Conservation (phyloP, 1,284 basidiomycete species). For the Schizophyllum commune region DNA sequence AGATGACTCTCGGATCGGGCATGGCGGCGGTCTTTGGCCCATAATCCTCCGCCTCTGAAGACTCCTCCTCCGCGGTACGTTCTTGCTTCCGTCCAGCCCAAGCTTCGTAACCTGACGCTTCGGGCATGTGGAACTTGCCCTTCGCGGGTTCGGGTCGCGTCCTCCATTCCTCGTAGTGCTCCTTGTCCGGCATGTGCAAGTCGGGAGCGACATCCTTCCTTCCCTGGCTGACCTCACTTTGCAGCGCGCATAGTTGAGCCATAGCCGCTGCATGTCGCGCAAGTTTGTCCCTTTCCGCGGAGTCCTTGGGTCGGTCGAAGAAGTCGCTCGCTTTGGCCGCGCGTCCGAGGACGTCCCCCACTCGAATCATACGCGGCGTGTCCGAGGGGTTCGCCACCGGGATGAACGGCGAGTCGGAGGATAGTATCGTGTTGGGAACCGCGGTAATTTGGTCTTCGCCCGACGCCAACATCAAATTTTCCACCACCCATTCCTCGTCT, state of each 20-base stretch:
- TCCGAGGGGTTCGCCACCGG: constrained; percentile 12
- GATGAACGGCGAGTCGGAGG: constrained; percentile 1
- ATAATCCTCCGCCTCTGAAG: not conserved
- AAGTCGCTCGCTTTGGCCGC: constrained; percentile 3
- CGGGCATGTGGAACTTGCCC: not conserved
- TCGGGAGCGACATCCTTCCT: constrained; percentile 1
- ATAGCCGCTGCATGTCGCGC: no score
- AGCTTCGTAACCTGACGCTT: not conserved
- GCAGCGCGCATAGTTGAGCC: no score
- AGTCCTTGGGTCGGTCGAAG: constrained; percentile 7
- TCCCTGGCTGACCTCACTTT: no score
- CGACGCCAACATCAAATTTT: not conserved
- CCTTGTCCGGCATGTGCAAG: not conserved
- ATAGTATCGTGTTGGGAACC: constrained; percentile 7
- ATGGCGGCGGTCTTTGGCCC: not conserved
- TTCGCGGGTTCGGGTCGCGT: not conserved
- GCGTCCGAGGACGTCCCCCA: constrained; percentile 4
- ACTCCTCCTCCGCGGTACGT: constrained; percentile 3
- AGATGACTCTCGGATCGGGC: not conserved
- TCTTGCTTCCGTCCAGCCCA: constrained; percentile 2
- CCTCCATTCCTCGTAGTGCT: no score
- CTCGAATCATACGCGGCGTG: not conserved
- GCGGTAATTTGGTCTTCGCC: constrained; percentile 4
- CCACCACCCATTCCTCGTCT: not conserved
- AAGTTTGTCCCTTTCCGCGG: not conserved